Evolutionary conservation across 805 yeast species (phyloP).

Genomic region (Candida glaebosa): DNA sequence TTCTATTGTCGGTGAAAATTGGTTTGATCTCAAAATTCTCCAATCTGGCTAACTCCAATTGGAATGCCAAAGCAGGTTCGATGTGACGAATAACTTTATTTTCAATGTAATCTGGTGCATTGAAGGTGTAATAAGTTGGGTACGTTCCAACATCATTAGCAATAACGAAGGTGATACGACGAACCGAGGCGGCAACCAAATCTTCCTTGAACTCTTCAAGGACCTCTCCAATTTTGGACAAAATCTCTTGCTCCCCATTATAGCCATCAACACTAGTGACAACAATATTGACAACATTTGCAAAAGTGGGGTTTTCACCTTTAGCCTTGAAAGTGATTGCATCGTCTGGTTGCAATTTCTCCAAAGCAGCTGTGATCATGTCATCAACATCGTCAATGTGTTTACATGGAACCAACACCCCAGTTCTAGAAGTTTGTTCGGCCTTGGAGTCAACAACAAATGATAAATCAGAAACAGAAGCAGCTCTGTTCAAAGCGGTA

Average conservation of each 20-base stretch:
- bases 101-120: slow-evolving; percentile 80
- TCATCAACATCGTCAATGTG: slow-evolving; percentile 92
- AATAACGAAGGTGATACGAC: slow-evolving; percentile 90
- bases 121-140: slow-evolving; percentile 94
- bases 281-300: slow-evolving; percentile 81
- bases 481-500: slow-evolving; percentile 67
- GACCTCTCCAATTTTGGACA: slow-evolving; percentile 59
- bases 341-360: slow-evolving; percentile 53
- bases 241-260: slow-evolving; percentile 63
- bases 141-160: slow-evolving; percentile 82
- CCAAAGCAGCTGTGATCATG: slow-evolving; percentile 70
- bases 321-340: slow-evolving; percentile 32
- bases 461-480: slow-evolving; percentile 89
- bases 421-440: slow-evolving; percentile 73
- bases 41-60: slow-evolving; percentile 89
- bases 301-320: slow-evolving; percentile 34
- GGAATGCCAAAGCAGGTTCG: slow-evolving; percentile 98
- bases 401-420: slow-evolving; percentile 74
- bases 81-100: slow-evolving; percentile 95
- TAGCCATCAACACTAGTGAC: slow-evolving; percentile 74
- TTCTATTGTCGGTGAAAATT: slow-evolving; percentile 92
- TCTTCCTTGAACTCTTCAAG: slow-evolving; percentile 69
- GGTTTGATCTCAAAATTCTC: slow-evolving; percentile 95
- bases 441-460: slow-evolving; percentile 70
- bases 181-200: slow-evolving; percentile 65